Base-by-base conservation (phyloP, 1,139 yeast genomes). In the Pichia sp. region DNA sequence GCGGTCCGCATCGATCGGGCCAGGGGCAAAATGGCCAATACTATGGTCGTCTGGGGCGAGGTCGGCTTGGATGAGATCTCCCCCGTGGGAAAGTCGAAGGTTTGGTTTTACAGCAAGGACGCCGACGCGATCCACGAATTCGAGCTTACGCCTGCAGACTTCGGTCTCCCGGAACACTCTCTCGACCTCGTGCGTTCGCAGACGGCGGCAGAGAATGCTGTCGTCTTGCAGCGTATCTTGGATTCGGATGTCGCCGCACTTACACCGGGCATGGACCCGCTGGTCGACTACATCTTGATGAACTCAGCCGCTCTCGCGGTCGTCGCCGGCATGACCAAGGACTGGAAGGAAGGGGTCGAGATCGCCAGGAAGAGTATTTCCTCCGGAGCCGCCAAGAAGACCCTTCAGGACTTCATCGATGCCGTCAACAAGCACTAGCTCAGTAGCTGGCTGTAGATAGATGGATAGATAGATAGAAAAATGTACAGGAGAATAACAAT, bases 61-160 rank as follows among this genome's bases (percentile, higher is more conserved):
- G 81, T 89, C 52, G 96, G 97, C 0, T 75, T 93, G 38, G 99
- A 93, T 66, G 99, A 93, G 70, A 87, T 93, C 42, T 86, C 97
- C 0, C 97, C 97, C 1, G 81, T 85, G 45, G 98, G 97, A 0
- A 70, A 74, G 55, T 85, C 97, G 6, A 80, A 81, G 56, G 82
- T 86, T 59, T 93, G 99, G 99, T 74, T 77, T 55, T 80, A 87
- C 11, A 81, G 59, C 74, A 81, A 51, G 15, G 78, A 77, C 1
- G 66, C 70, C 0, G 78, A 77, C 40, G 61, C 70, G 10, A 71
- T 75, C 44, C 62, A 74, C 56, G 63, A 70, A 47, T 68, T 75
- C 61, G 70, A 67, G 60, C 60, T 85, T 34, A 71, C 82, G 8
- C 95, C 96, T 1, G 71, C 73, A 40, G 92, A 87, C 70, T 93